Base-by-base conservation (phyloP, 345 rosid genomes). In the Triadica sebifera region DNA sequence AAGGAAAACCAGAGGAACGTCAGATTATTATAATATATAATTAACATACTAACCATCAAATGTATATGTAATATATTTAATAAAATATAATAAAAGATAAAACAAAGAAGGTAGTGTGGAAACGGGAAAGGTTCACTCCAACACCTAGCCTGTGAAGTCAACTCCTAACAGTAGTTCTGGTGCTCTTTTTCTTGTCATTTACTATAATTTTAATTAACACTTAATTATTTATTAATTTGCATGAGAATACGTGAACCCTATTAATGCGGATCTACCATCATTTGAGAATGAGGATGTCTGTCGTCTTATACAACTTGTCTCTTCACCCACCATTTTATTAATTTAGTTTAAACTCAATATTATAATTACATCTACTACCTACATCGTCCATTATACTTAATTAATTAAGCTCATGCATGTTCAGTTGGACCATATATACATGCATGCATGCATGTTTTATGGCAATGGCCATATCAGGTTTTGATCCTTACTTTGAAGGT, bases 201-300 rank as follows among this genome's bases (percentile, higher is more conserved):
- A 10, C n/a, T 43, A 34, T 3, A 15, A 39, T 25, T 29, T 29
- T 29, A 29, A 29, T 29, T 29, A 29, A 29, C 34, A 1, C 34
- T n/a, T 1, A 29, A 29, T 29, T 29, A 1, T 29, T 29, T 1
- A 29, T 29, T 29, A 29, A 29, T 29, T 29, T 82, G 86, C 87
- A 83, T 81, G 85, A 79, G 82, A 73, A 80, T 81, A 76, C 81
- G 85, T 77, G 80, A 77, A 65, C 72, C 70, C 80, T 65, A 71
- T 72, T 72, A 71, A 71, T 72, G 72, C 76, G 80, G 80, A 77
- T 77, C 80, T 77, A 66, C 69, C 68, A 60, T 43, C 59, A 69
- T 67, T 69, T 68, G 73, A 83, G 85, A 85, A 82, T 82, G 84
- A 77, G 90, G 9, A 87, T 87, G 90, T 87, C 86, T 87, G 88